A percentile compares a stretch with the other conserved stretches of the same genome.
These are phyloP conservation scores for Penicillium sp. DNA, from an alignment of 2,329 filamentous ascomycete species.

Conservation along the genomic window DNA sequence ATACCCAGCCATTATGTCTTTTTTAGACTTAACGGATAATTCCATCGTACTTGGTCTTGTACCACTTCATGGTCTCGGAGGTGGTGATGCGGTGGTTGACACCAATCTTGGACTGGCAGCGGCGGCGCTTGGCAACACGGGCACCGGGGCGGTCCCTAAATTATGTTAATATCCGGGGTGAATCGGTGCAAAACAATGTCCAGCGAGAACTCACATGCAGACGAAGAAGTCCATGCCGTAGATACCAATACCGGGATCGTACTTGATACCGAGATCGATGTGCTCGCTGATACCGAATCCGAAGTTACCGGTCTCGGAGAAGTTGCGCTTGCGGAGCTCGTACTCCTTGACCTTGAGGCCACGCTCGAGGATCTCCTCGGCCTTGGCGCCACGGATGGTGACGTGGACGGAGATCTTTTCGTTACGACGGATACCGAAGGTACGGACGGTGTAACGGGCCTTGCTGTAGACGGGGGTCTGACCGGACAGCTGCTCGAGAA, in stretches of 20 bases:
- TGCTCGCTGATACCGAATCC: conserved; percentile 99
- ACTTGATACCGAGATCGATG: conserved; percentile 99
- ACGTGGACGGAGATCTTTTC: conserved; percentile 99
- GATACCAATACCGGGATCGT: conserved; percentile 96
- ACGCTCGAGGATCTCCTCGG: conserved; percentile 99
- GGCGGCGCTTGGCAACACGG: conserved; percentile 93
- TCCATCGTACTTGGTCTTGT: conserved; percentile 92
- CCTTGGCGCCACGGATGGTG: conserved; percentile 98
- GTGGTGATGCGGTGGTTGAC: conserved; percentile 89
- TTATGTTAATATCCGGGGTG: neutral
- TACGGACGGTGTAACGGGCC: conserved; percentile 99
- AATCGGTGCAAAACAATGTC: too few relatives aligned
- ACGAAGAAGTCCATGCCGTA: conserved; percentile 99
- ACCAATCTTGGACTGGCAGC: conserved; percentile 82
- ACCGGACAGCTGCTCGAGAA: conserved; percentile 98
- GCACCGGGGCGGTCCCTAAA: conserved; percentile 88
- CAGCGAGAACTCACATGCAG: conserved; percentile 73
- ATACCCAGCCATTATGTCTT: conserved; percentile 6
- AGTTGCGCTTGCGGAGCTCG: conserved; percentile 99
- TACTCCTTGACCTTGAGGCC: conserved; percentile 99
- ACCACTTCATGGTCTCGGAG: conserved; percentile 97
- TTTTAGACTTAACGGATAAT: conserved; percentile 82
- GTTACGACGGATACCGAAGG: conserved; percentile 99
- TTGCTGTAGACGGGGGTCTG: conserved; percentile 99
- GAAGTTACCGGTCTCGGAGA: conserved; percentile 99